Percentiles rank a stretch among this genome's conserved stretches.
Evolutionary conservation across 805 yeast species (phyloP).

Genomic region (Hanseniaspora opuntiae): DNA sequence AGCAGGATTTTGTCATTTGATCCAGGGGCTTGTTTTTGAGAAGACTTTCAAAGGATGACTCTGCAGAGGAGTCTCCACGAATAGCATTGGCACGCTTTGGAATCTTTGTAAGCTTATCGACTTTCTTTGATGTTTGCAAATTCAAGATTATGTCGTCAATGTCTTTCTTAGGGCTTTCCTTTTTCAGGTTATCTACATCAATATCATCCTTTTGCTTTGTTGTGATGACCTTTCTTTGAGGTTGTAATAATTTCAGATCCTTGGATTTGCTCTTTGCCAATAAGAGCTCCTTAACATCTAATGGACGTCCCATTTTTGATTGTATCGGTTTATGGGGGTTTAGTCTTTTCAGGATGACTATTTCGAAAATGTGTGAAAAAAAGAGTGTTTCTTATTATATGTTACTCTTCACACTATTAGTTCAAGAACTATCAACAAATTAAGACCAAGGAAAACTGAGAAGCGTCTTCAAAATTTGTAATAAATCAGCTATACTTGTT

Average conservation of each 20-base stretch:
- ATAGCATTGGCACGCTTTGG: not conserved
- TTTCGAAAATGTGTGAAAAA: no score
- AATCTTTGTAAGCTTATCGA: not conserved
- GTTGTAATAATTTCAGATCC: not conserved
- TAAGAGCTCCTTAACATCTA: not conserved
- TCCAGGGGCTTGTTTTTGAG: not conserved
- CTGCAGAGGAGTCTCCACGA: not conserved
- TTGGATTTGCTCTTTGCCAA: not conserved
- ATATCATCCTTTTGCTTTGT: not conserved
- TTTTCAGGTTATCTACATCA: not conserved
- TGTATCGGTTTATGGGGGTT: no score
- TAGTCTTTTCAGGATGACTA: not conserved
- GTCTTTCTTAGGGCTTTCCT: not conserved
- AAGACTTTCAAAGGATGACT: not conserved
- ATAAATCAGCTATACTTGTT: no score
- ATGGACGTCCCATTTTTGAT: not conserved
- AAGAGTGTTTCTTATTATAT: no score
- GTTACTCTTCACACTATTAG: no score
- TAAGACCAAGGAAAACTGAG: no score
- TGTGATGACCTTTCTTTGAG: not conserved
- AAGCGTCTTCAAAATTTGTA: no score
- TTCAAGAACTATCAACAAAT: no score
- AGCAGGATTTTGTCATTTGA: constrained; percentile 1
- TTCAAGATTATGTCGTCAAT: not conserved
- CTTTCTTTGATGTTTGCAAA: not conserved